Conservation (phyloP, 129 eudicot genomes). For the Lonicera japonica region DNA sequence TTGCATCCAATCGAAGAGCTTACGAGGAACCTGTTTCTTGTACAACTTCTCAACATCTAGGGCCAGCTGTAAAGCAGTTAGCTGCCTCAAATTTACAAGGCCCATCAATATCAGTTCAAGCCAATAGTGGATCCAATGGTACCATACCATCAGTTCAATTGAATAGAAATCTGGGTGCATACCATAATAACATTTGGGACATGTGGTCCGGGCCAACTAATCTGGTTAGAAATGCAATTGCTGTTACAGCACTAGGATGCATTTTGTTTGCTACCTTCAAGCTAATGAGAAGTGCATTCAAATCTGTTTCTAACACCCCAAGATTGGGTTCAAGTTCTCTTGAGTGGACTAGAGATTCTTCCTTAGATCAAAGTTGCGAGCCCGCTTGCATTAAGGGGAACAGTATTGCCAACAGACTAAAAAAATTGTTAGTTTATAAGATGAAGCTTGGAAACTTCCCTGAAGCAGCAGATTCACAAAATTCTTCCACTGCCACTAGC, state of each 20-base stretch:
- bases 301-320: slow-evolving; percentile 18
- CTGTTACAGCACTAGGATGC: slow-evolving; percentile 47
- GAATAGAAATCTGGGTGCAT: slow-evolving; percentile 62
- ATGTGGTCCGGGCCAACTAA: slow-evolving; percentile 40
- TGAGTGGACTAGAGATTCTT: slow-evolving; percentile 21
- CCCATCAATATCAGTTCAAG: slow-evolving; percentile 33
- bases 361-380: slow-evolving; percentile 27
- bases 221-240: slow-evolving; percentile 39
- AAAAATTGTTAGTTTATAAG: slow-evolving; percentile 34
- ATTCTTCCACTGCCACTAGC: slow-evolving; percentile 28
- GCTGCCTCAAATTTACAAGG: slow-evolving; percentile 55
- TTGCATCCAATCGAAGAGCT: slow-evolving; percentile 40
- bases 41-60: slow-evolving; percentile 49
- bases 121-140: slow-evolving; percentile 27
- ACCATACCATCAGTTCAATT: slow-evolving; percentile 49
- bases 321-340: slow-evolving; percentile 34
- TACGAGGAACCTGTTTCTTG: slow-evolving; percentile 38
- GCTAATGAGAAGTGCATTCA: slow-evolving; percentile 38
- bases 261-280: slow-evolving; percentile 43
- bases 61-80: slow-evolving; percentile 68
- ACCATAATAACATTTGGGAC: slow-evolving; percentile 41
- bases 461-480: slow-evolving; percentile 29
- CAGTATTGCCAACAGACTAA: slow-evolving; percentile 28
- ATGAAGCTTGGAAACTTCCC: slow-evolving; percentile 21
- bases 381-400: slow-evolving; percentile 33